Evolutionary conservation across 1,139 yeast genomes (phyloP).

Genomic region (Diutina sp.): DNA sequence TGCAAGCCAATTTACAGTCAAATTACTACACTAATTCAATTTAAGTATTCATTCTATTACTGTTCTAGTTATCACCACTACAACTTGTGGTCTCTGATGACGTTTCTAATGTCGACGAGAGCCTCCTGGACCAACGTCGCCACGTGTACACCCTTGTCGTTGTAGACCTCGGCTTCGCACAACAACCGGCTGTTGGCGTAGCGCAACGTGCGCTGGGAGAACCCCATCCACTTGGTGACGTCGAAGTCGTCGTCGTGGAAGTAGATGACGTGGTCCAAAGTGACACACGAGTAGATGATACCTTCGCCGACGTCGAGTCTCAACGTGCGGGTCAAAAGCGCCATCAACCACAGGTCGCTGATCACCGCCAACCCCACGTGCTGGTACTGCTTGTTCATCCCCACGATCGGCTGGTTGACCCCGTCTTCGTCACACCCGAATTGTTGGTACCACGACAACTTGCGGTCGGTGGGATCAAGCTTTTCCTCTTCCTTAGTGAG

Average conservation of each 20-base stretch:
- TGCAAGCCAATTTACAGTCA: too few relatives aligned
- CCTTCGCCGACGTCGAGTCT: constrained; percentile 13
- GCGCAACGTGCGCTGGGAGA: constrained; percentile 37
- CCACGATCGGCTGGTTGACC: constrained; percentile 6
- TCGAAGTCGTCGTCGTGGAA: constrained; percentile 48
- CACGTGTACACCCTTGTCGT: constrained; percentile 36
- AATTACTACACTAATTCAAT: too few relatives aligned
- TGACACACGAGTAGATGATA: constrained; percentile 34
- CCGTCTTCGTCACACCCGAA: constrained; percentile 19
- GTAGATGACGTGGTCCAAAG: constrained; percentile 57
- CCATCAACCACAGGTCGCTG: constrained; percentile 47
- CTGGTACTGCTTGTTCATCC: constrained; percentile 23
- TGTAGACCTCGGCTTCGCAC: constrained; percentile 47
- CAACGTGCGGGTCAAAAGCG: constrained; percentile 22
- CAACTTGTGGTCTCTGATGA: background rate
- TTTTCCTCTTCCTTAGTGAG: constrained; percentile 15
- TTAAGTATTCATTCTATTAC: constrained; percentile 5
- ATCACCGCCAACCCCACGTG: constrained; percentile 52
- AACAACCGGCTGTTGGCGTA: constrained; percentile 43
- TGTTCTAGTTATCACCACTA: background rate
- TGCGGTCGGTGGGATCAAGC: constrained; percentile 19
- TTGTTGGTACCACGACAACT: constrained; percentile 28
- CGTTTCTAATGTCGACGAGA: constrained; percentile 15
- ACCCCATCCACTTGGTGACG: constrained; percentile 41
- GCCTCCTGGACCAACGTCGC: constrained; percentile 66